Evolutionary conservation across 2,329 filamentous ascomycete species (phyloP).

Genomic region (Emydomyces testavorans): DNA sequence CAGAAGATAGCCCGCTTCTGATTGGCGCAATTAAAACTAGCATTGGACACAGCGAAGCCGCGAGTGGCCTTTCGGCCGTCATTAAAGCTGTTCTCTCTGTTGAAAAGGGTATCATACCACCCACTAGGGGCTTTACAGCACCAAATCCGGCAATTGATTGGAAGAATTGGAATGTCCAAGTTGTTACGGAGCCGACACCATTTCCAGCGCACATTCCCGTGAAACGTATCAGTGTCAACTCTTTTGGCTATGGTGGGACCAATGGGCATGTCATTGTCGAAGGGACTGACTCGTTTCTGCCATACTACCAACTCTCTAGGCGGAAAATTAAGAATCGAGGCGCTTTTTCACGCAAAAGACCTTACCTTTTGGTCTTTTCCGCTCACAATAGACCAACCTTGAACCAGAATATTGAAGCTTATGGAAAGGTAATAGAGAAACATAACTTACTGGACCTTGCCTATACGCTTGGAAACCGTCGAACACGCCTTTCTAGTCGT

Average conservation of each 20-base stretch:
- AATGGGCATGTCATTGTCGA: slow-evolving; percentile 16
- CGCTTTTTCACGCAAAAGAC: not conserved
- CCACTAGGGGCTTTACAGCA: slow-evolving; percentile 21
- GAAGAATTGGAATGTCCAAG: slow-evolving; percentile 18
- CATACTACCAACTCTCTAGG: not conserved
- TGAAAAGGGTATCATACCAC: slow-evolving; percentile 22
- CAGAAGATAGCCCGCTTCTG: slow-evolving; percentile 11
- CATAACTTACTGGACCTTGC: slow-evolving; percentile 2
- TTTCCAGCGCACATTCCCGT: not conserved
- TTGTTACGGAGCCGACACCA: slow-evolving; percentile 12
- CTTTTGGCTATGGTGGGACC: slow-evolving; percentile 18
- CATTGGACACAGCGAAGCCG: slow-evolving; percentile 22
- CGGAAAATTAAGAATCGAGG: not conserved
- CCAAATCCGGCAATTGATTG: slow-evolving; percentile 21
- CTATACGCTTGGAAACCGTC: slow-evolving; percentile 5
- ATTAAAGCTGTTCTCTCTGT: slow-evolving; percentile 22
- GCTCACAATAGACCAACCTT: not conserved
- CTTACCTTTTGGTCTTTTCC: not conserved
- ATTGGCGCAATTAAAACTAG: slow-evolving; percentile 24
- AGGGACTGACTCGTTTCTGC: not conserved
- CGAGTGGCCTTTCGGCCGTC: slow-evolving; percentile 22
- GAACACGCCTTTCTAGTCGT: slow-evolving; percentile 1
- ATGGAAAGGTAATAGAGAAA: not conserved
- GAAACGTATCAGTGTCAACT: slow-evolving; percentile 19
- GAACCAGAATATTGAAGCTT: not conserved